Base-by-base conservation (phyloP, 202 grass and related monocot genomes). In the Elaeis oleifera region DNA sequence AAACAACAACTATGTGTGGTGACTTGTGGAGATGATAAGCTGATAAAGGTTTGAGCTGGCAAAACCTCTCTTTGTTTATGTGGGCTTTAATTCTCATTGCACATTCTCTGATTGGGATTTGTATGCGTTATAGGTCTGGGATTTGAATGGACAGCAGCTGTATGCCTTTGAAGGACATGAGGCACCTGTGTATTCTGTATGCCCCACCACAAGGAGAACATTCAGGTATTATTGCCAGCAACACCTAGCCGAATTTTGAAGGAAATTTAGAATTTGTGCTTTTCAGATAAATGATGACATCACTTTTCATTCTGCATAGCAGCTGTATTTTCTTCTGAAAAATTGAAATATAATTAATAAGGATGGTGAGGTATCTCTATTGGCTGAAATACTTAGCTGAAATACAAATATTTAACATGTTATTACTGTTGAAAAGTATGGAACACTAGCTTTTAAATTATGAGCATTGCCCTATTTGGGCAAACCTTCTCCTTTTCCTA, bases 11-110 rank as follows among this genome's bases (percentile, higher is more conserved):
- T 75, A 56, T 97, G 88, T 57, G 79, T 97, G 67, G 84, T 92
- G 15, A 97, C 88, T 66, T 97, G 92, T 77, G 92, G 92, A 77
- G 92, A 97, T 83, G 92, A 97, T 85, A 97, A 84, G 73, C 71
- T 89, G 49, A 92, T 97, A 73, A 97, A 85, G 77, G 92, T 83
- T 76, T 67, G 72, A 44, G 36, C 36, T 44, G 36, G 36, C 6
- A 44, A 65, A 51, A 71, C 16, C 5, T 56, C 22, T 50, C 44
- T 39, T 61, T 59, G 49, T 68, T 51, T 16, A 67, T 23, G 58
- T 24, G 53, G 27, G 20, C 6, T 36, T 69, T 36, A 22, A 76
- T 70, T 28, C 31, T 39, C 44, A 58, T 23, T 39, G 88, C 31
- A 23, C 23, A 16, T 82, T 77, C 11, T 16, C 51, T 71, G 56